Conservation (phyloP, 768 basidiomycete genomes). For the Tephrocybe sp. region DNA sequence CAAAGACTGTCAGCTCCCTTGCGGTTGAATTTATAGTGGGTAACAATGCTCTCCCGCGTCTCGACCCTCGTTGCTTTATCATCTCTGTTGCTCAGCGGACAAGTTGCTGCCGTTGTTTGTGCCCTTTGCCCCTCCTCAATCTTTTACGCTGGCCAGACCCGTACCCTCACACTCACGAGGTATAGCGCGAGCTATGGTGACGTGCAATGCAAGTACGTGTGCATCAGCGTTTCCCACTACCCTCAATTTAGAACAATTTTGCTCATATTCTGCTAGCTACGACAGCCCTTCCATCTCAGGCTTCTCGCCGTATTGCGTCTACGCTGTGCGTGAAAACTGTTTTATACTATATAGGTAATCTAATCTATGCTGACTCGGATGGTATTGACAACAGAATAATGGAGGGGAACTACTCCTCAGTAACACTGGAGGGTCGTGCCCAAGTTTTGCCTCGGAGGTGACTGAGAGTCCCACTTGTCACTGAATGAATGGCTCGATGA, state of each 20-base stretch:
- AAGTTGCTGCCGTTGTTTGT: constrained; percentile 3
- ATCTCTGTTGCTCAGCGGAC: neutral
- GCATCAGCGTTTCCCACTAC: too few relatives aligned
- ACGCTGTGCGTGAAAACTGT: neutral
- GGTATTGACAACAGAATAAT: constrained; percentile 1
- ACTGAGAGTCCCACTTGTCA: neutral
- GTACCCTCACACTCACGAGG: constrained; percentile 1
- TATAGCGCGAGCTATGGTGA: neutral
- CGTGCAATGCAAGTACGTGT: constrained; percentile 14
- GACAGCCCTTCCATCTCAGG: constrained; percentile 7
- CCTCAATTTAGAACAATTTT: neutral
- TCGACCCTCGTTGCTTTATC: neutral
- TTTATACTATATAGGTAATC: too few relatives aligned
- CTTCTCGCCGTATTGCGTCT: constrained; percentile 3
- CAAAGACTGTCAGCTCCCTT: too few relatives aligned
- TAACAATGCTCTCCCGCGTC: neutral
- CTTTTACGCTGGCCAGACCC: constrained; percentile 8
- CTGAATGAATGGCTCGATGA: too few relatives aligned
- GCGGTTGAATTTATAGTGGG: too few relatives aligned
- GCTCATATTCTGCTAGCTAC: neutral
- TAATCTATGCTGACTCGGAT: neutral
- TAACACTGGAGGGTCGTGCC: constrained; percentile 16
- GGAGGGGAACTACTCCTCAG: constrained; percentile 9
- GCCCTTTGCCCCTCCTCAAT: constrained; percentile 12
- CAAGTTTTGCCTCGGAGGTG: neutral